These are phyloP conservation scores for Monilinia laxa DNA, from an alignment of 2,329 filamentous ascomycete species.

Conservation along the genomic window DNA sequence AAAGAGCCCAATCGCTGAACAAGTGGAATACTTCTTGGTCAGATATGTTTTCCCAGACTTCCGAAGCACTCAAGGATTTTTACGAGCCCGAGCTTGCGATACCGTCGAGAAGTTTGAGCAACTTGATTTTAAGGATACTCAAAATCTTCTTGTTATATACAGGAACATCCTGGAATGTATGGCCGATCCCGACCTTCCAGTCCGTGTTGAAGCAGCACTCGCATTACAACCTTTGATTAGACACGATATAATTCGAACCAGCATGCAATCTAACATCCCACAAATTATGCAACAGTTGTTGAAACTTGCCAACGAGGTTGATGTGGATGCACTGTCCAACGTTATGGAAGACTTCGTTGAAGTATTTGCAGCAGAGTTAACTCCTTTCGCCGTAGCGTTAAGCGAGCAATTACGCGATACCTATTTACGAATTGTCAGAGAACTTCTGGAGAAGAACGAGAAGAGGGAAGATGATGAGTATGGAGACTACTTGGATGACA, in stretches of 20 bases:
- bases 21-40: conserved; percentile 98
- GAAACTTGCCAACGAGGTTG: conserved; percentile 95
- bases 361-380: conserved; percentile 94
- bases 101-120: conserved; percentile 98
- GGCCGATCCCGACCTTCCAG: conserved; percentile 89
- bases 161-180: conserved; percentile 95
- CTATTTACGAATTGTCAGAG: conserved; percentile 88
- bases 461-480: conserved; percentile 74
- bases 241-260: conserved; percentile 88
- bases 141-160: conserved; percentile 95
- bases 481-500: conserved; percentile 93
- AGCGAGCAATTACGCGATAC: conserved; percentile 96
- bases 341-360: conserved; percentile 99
- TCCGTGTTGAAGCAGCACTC: conserved; percentile 89
- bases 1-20: conserved; percentile 96
- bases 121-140: conserved; percentile 92
- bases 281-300: conserved; percentile 99
- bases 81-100: conserved; percentile 92
- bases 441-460: conserved; percentile 84
- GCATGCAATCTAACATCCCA: conserved; percentile 97
- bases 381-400: conserved; percentile 92
- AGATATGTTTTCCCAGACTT: conserved; percentile 99
- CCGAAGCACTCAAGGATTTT: conserved; percentile 84
- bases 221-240: conserved; percentile 93
- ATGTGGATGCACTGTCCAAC: conserved; percentile 94